phyloP scores from a whole-genome alignment of 2,329 filamentous ascomycete genomes.

The Alternaria metachromatica region DNA sequence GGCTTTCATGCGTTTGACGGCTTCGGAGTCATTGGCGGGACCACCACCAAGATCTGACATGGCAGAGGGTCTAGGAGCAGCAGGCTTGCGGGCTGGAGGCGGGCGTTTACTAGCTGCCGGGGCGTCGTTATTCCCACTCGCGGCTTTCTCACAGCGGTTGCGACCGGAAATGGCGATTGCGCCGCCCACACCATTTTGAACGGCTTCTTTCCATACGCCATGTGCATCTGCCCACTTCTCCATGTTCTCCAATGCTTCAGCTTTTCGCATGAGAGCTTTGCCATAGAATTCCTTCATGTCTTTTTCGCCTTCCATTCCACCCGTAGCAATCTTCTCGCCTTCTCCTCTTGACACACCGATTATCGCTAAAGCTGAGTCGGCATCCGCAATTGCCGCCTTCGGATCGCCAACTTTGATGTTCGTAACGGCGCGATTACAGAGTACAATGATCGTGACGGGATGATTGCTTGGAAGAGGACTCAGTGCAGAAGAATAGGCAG shows the following conservation, averaged over 20 bases:
- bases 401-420: slow-evolving; percentile 90
- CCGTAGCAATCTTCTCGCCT: slow-evolving; percentile 77
- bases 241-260: slow-evolving; percentile 93
- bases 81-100: slow-evolving; percentile 36
- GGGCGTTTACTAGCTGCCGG: slow-evolving; percentile 28
- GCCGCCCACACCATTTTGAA: slow-evolving; percentile 86
- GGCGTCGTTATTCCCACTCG: slow-evolving; percentile 50
- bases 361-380: slow-evolving; percentile 77
- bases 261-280: slow-evolving; percentile 92
- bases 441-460: slow-evolving; percentile 84
- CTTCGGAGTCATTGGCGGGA: slow-evolving; percentile 66
- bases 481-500: slow-evolving; percentile 80
- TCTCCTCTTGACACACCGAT: slow-evolving; percentile 83
- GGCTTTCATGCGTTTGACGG: slow-evolving; percentile 80
- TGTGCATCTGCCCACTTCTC: slow-evolving; percentile 91
- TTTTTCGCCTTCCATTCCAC: slow-evolving; percentile 65
- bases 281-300: slow-evolving; percentile 93
- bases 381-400: slow-evolving; percentile 83
- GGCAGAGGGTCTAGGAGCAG: slow-evolving; percentile 49
- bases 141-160: slow-evolving; percentile 85
- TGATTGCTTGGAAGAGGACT: slow-evolving; percentile 76
- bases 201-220: slow-evolving; percentile 78
- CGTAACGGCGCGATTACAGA: slow-evolving; percentile 90
- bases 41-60: slow-evolving; percentile 49
- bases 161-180: slow-evolving; percentile 82